These are phyloP conservation scores for Gonium pectorale DNA, from an alignment of 139 green algal species.

Conservation along the genomic window DNA sequence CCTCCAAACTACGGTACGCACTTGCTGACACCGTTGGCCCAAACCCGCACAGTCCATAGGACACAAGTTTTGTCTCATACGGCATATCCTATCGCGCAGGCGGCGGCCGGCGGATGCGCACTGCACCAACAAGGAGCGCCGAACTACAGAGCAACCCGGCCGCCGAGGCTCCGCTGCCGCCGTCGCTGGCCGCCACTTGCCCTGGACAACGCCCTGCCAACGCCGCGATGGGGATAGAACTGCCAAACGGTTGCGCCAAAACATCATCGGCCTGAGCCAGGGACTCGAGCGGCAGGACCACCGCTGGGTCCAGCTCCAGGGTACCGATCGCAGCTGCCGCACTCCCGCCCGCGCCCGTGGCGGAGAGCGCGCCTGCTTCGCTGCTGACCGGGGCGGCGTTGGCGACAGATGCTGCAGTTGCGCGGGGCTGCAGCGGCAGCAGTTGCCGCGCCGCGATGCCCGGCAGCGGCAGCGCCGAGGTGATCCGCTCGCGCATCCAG, in stretches of 20 bases:
- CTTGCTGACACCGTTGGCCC: no score
- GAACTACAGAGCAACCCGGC: neutral
- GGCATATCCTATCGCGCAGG: no score
- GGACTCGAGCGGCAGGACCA: constrained; percentile 29
- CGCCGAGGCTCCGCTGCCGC: neutral
- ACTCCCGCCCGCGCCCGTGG: neutral
- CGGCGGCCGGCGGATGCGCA: no score
- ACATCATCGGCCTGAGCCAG: constrained; percentile 1
- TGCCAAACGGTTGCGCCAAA: constrained; percentile 1
- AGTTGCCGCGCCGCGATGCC: neutral
- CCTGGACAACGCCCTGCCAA: neutral
- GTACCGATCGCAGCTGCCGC: neutral
- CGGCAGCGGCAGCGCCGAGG: constrained; percentile 7
- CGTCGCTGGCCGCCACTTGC: neutral
- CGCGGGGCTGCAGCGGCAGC: constrained; percentile 12
- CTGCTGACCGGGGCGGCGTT: neutral
- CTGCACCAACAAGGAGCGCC: no score
- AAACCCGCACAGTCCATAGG: no score
- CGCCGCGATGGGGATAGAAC: neutral
- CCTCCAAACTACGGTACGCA: no score
- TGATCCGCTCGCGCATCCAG: constrained; percentile 24
- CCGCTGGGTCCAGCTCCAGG: constrained; percentile 21
- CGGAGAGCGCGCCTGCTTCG: neutral
- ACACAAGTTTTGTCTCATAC: no score
- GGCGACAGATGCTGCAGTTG: neutral